Percentiles rank a stretch among this genome's conserved stretches.
These are phyloP conservation scores for Colletotrichum liriopes DNA, from an alignment of 2,329 filamentous ascomycete genomes.

Conservation along the genomic window DNA sequence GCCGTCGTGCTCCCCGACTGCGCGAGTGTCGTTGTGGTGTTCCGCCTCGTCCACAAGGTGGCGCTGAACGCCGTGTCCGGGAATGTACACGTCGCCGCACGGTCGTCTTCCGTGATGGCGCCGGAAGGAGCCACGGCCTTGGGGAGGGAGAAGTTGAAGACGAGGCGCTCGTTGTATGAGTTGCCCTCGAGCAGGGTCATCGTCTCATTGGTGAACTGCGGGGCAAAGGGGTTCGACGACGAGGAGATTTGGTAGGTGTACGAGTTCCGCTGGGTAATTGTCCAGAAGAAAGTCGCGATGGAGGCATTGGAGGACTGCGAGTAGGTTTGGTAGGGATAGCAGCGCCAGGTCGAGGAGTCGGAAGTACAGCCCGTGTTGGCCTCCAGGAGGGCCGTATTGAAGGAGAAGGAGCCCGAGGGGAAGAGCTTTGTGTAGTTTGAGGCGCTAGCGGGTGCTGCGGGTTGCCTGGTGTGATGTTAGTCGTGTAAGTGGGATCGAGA, in stretches of 20 bases:
- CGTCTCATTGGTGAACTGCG: constrained; percentile 68
- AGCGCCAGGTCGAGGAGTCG: constrained; percentile 72
- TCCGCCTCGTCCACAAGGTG: constrained; percentile 71
- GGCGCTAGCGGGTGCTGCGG: constrained; percentile 14
- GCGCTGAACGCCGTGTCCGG: constrained; percentile 69
- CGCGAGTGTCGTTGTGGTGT: constrained; percentile 36
- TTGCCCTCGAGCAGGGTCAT: constrained; percentile 65
- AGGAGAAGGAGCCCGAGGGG: constrained; percentile 74
- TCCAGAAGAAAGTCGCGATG: constrained; percentile 76
- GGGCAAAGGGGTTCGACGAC: constrained; percentile 68
- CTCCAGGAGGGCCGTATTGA: constrained; percentile 71
- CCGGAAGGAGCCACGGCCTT: constrained; percentile 67
- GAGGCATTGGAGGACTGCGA: constrained; percentile 51
- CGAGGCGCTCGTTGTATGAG: constrained; percentile 68
- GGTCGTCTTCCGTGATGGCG: constrained; percentile 58
- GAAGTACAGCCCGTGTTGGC: constrained; percentile 71
- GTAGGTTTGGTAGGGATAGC: constrained; percentile 71
- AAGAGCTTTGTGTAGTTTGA: constrained; percentile 56
- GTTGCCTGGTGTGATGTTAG: constrained; percentile 17
- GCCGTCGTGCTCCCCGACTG: constrained; percentile 35
- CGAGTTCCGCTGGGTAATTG: constrained; percentile 62
- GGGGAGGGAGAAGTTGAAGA: constrained; percentile 68
- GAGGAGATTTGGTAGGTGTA: constrained; percentile 69
- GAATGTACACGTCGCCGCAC: constrained; percentile 71
- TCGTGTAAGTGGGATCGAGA: constrained; percentile 23